Conservation (phyloP, 2,329 filamentous ascomycete species). For the Calcarisporium arbuscula region DNA sequence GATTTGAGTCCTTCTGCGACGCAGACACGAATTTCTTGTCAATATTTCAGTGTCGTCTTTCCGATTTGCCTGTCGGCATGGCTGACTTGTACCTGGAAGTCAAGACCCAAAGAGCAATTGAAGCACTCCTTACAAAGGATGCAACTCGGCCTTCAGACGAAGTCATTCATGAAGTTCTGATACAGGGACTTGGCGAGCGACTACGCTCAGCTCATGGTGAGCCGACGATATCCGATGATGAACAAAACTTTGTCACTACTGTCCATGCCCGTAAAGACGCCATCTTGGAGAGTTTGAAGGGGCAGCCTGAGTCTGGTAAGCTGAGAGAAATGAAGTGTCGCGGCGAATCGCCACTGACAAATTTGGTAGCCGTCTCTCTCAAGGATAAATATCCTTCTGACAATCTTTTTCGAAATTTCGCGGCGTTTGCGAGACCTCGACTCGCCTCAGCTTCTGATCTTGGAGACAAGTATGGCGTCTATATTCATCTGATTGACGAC, state of each 20-base stretch:
- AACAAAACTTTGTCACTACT: slow-evolving; percentile 26
- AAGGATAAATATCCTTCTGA: slow-evolving; percentile 33
- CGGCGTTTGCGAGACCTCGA: slow-evolving; percentile 24
- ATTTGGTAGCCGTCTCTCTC: slow-evolving; percentile 14
- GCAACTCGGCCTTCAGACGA: slow-evolving; percentile 46
- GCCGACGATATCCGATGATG: slow-evolving; percentile 25
- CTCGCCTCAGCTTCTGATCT: slow-evolving; percentile 26
- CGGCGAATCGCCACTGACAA: neutral
- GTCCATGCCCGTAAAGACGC: slow-evolving; percentile 26
- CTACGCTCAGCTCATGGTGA: slow-evolving; percentile 28
- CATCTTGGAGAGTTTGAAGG: slow-evolving; percentile 20
- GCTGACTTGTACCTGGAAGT: slow-evolving; percentile 39
- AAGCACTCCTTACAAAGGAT: slow-evolving; percentile 41
- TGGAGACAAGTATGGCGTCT: slow-evolving; percentile 27
- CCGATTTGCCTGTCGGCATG: slow-evolving; percentile 35
- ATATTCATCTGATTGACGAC: slow-evolving; percentile 23
- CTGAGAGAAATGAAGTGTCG: slow-evolving; percentile 12
- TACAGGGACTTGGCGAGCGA: slow-evolving; percentile 47
- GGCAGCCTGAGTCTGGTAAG: slow-evolving; percentile 19
- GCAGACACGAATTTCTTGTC: slow-evolving; percentile 40
- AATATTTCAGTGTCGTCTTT: slow-evolving; percentile 37
- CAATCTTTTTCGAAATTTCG: slow-evolving; percentile 29
- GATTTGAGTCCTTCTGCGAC: slow-evolving; percentile 31
- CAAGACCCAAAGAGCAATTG: slow-evolving; percentile 46
- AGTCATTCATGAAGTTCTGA: slow-evolving; percentile 49